Evolutionary conservation across 345 rosid species (phyloP).

Genomic region (Rubroshorea leprosula): DNA sequence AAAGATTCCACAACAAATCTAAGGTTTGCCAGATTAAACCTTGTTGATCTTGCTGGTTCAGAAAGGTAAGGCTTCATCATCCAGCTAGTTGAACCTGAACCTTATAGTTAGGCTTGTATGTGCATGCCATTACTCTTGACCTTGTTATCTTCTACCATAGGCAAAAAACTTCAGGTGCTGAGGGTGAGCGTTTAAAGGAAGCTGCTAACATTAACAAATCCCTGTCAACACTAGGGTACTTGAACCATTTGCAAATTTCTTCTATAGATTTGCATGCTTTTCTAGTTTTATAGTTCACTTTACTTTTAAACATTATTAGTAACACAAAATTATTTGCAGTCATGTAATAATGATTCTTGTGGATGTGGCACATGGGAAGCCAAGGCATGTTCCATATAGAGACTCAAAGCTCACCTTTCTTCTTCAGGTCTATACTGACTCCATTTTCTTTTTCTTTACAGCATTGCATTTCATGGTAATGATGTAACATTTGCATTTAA

Average conservation of each 20-base stretch:
- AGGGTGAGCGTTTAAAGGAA: slow-evolving; percentile 96
- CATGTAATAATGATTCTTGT: slow-evolving; percentile 96
- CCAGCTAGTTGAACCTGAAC: slow-evolving; percentile 9
- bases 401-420: slow-evolving; percentile 96
- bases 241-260: slow-evolving; percentile 6
- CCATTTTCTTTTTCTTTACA: slow-evolving; percentile 9
- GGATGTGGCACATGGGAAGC: slow-evolving; percentile 82
- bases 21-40: slow-evolving; percentile 87
- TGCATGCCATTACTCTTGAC: neutral
- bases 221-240: slow-evolving; percentile 89
- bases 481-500: slow-evolving; percentile 18
- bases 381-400: slow-evolving; percentile 82
- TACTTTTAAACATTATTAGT: neutral
- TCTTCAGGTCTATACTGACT: slow-evolving; percentile 65
- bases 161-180: slow-evolving; percentile 97
- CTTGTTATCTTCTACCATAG: slow-evolving; percentile 31
- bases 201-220: slow-evolving; percentile 97
- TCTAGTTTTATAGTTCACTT: slow-evolving; percentile 4
- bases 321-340: slow-evolving; percentile 35
- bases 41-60: slow-evolving; percentile 94
- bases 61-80: slow-evolving; percentile 52
- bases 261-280: neutral
- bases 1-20: slow-evolving; percentile 77
- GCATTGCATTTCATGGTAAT: slow-evolving; percentile 9
- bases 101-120: slow-evolving; percentile 9